Evolutionary conservation across 2,329 filamentous ascomycete species (phyloP).

Genomic region (Trichoderma asperellum): DNA sequence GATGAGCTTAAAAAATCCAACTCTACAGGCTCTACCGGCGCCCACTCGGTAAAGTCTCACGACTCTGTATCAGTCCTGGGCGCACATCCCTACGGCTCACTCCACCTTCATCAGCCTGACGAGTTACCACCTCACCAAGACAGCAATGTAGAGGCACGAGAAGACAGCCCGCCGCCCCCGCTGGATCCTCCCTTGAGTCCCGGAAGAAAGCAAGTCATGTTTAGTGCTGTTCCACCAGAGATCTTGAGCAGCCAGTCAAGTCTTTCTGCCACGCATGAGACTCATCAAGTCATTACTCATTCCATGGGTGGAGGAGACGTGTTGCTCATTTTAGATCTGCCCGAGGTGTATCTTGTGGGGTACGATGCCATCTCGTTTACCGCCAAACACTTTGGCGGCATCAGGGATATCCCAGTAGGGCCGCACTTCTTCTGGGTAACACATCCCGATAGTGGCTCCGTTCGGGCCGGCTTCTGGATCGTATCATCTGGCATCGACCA

Average conservation of each 20-base stretch:
- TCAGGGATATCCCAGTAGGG: slow-evolving; percentile 59
- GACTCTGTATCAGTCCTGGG: slow-evolving; percentile 46
- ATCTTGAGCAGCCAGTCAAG: not conserved
- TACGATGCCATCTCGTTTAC: slow-evolving; percentile 57
- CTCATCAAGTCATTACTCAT: slow-evolving; percentile 34
- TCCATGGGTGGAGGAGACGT: slow-evolving; percentile 51
- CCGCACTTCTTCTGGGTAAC: slow-evolving; percentile 65
- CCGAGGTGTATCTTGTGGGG: slow-evolving; percentile 55
- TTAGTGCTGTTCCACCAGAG: slow-evolving; percentile 11
- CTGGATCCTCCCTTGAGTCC: slow-evolving; percentile 35
- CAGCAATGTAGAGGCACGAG: slow-evolving; percentile 29
- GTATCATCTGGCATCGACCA: slow-evolving; percentile 42
- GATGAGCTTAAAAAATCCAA: slow-evolving; percentile 43
- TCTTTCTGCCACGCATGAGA: not conserved
- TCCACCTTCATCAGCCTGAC: slow-evolving; percentile 45
- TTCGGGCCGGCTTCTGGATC: slow-evolving; percentile 63
- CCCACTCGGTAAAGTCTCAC: slow-evolving; percentile 42
- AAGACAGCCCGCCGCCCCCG: slow-evolving; percentile 39
- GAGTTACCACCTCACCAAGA: slow-evolving; percentile 4
- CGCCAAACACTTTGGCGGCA: slow-evolving; percentile 54
- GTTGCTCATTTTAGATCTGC: slow-evolving; percentile 57
- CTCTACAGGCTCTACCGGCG: slow-evolving; percentile 37
- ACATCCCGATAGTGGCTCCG: slow-evolving; percentile 51
- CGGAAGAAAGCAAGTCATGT: not conserved
- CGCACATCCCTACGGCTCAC: slow-evolving; percentile 48